A percentile compares a stretch with the other conserved stretches of the same genome.
Evolutionary conservation across 169 alveolate species (phyloP).

Genomic region (Plasmodium knowlesi): DNA sequence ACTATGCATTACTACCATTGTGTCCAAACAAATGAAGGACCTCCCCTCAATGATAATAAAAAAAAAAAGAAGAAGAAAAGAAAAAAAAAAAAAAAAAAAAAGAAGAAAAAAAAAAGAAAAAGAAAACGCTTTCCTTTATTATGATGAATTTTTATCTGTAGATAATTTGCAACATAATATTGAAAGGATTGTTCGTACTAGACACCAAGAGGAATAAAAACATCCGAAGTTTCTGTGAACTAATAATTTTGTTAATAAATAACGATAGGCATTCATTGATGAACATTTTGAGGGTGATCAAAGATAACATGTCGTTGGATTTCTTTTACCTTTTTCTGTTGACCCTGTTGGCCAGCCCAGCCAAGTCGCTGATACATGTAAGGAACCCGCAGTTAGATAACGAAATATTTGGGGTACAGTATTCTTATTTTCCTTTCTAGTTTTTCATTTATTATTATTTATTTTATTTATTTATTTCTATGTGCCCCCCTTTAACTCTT

Average conservation of each 20-base stretch:
- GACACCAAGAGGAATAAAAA: constrained; percentile 29
- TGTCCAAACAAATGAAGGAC: neutral
- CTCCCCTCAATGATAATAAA: neutral
- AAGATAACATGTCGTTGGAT: constrained; percentile 32
- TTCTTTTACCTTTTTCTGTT: constrained; percentile 65
- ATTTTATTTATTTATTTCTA: neutral
- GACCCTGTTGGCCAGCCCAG: constrained; percentile 10
- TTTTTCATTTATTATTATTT: neutral
- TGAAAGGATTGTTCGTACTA: constrained; percentile 36
- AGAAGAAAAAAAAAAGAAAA: neutral
- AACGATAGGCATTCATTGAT: constrained; percentile 31
- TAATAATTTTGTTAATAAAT: constrained; percentile 43
- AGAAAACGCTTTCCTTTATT: neutral
- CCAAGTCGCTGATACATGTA: constrained; percentile 20
- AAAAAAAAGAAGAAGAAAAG: too few relatives aligned
- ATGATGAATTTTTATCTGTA: neutral
- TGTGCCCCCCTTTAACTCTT: neutral
- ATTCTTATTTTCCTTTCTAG: neutral
- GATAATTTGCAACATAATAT: constrained; percentile 55
- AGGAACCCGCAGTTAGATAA: neutral
- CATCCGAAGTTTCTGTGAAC: constrained; percentile 53
- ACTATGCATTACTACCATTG: neutral
- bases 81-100: neutral
- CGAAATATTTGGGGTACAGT: neutral
- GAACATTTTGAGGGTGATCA: constrained; percentile 35